Conservation (phyloP, 2,329 filamentous ascomycete species). For the Pyrenophora graminea region DNA sequence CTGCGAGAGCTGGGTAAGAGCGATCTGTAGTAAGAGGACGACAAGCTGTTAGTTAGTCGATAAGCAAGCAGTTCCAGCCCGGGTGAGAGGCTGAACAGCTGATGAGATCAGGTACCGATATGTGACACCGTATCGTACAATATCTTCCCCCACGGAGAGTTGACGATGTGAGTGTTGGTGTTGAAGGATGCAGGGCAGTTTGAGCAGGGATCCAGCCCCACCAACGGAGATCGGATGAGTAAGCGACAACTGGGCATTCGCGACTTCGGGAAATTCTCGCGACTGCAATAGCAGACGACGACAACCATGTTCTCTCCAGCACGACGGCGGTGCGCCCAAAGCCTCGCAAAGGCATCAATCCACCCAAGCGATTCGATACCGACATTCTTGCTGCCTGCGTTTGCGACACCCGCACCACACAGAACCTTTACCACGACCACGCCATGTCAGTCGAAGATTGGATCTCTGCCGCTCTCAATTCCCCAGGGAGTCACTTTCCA, state of each 20-base stretch:
- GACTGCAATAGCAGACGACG: conserved; percentile 15
- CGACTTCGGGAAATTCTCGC: conserved; percentile 34
- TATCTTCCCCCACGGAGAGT: neutral
- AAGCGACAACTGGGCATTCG: conserved; percentile 20
- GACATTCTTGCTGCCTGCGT: conserved; percentile 73
- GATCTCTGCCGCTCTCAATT: conserved; percentile 62
- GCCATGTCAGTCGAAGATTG: conserved; percentile 77
- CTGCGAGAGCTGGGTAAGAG: conserved; percentile 20
- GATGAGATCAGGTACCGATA: neutral
- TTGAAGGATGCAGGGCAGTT: conserved; percentile 7
- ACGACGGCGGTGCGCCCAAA: conserved; percentile 59
- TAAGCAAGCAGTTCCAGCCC: conserved; percentile 3
- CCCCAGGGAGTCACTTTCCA: conserved; percentile 67
- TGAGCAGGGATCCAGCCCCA: conserved; percentile 4
- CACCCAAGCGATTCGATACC: conserved; percentile 61
- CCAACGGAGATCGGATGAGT: conserved; percentile 20
- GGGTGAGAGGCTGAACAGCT: neutral
- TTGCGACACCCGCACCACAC: conserved; percentile 55
- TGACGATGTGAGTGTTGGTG: conserved; percentile 1
- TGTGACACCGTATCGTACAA: neutral
- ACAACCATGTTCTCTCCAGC: conserved; percentile 67
- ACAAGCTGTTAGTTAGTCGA: conserved; percentile 14
- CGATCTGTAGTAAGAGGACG: conserved; percentile 14
- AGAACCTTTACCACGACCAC: conserved; percentile 74
- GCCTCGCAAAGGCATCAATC: conserved; percentile 55